A percentile compares a stretch with the other conserved stretches of the same genome.
Conservation (phyloP, 2,329 filamentous ascomycete species). For the Fusarium coffeatum region DNA sequence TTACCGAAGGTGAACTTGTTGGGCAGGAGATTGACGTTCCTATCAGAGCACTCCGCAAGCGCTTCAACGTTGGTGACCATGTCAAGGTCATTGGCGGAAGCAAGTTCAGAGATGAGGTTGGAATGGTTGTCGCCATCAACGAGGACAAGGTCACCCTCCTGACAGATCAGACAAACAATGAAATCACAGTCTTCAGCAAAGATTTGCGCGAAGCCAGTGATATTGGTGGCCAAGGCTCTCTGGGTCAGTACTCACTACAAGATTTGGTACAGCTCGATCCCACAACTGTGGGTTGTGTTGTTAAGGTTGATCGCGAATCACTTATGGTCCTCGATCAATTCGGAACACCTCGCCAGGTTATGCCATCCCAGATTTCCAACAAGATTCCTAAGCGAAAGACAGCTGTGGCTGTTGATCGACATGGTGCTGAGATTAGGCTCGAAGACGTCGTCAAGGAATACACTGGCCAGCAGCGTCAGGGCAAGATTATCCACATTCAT, state of each 20-base stretch:
- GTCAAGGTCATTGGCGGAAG: constrained; percentile 98
- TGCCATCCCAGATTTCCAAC: constrained; percentile 92
- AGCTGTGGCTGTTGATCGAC: constrained; percentile 90
- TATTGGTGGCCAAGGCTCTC: constrained; percentile 82
- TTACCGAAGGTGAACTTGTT: constrained; percentile 82
- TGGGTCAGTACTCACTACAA: constrained; percentile 92
- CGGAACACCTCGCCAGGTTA: constrained; percentile 80
- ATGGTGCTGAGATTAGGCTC: constrained; percentile 89
- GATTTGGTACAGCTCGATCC: constrained; percentile 95
- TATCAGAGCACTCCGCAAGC: constrained; percentile 89
- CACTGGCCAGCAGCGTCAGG: constrained; percentile 84
- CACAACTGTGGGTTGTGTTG: constrained; percentile 90
- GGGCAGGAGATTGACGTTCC: constrained; percentile 93
- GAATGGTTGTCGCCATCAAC: constrained; percentile 94
- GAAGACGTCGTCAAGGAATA: constrained; percentile 95
- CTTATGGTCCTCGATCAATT: constrained; percentile 92
- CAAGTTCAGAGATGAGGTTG: constrained; percentile 93
- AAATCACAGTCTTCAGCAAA: constrained; percentile 98
- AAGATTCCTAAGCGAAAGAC: constrained; percentile 84
- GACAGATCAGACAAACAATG: constrained; percentile 90
- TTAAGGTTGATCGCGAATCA: constrained; percentile 95
- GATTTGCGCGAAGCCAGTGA: constrained; percentile 94
- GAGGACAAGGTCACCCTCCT: constrained; percentile 93
- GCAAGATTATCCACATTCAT: constrained; percentile 93
- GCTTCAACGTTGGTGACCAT: constrained; percentile 93